Percentiles rank a stretch among this genome's conserved stretches.
phyloP scores from a whole-genome alignment of 139 green algal genomes.

The Coelastrella sp. region DNA sequence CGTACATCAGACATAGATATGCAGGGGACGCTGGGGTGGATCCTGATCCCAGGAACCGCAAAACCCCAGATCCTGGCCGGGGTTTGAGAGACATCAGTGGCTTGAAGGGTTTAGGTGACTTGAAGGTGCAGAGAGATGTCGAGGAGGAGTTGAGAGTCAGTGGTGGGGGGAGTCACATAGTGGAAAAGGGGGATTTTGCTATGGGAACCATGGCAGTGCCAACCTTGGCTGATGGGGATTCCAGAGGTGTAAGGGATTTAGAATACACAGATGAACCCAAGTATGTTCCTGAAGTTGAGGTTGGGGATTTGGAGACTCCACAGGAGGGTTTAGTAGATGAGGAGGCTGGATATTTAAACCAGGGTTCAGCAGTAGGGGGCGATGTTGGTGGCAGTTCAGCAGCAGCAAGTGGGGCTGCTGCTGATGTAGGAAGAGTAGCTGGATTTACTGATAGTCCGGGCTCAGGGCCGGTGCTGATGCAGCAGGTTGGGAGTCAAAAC shows the following conservation, averaged over 20 bases:
- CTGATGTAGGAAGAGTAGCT: neutral
- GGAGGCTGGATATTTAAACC: too few relatives aligned
- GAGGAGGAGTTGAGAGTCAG: neutral
- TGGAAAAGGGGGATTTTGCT: slow-evolving; percentile 27
- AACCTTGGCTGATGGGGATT: neutral
- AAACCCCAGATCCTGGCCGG: neutral
- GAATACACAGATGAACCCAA: slow-evolving; percentile 39
- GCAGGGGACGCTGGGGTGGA: slow-evolving; percentile 10
- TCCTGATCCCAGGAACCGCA: slow-evolving; percentile 17
- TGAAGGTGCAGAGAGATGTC: neutral
- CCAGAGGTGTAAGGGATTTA: neutral
- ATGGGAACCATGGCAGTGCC: slow-evolving; percentile 25
- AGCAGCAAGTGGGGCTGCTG: neutral
- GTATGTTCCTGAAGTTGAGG: slow-evolving; percentile 12
- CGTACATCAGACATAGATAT: slow-evolving; percentile 10
- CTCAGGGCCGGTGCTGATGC: slow-evolving; percentile 16
- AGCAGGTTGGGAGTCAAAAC: neutral
- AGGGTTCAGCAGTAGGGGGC: neutral
- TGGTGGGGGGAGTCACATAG: slow-evolving; percentile 1
- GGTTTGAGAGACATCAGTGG: neutral
- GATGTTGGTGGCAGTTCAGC: too few relatives aligned
- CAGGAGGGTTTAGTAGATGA: neutral
- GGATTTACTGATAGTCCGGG: neutral
- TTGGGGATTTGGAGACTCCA: neutral
- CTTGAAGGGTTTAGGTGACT: neutral